These are phyloP conservation scores for Penicillium steckii DNA, from an alignment of 495 filamentous ascomycete genomes.

Conservation along the genomic window DNA sequence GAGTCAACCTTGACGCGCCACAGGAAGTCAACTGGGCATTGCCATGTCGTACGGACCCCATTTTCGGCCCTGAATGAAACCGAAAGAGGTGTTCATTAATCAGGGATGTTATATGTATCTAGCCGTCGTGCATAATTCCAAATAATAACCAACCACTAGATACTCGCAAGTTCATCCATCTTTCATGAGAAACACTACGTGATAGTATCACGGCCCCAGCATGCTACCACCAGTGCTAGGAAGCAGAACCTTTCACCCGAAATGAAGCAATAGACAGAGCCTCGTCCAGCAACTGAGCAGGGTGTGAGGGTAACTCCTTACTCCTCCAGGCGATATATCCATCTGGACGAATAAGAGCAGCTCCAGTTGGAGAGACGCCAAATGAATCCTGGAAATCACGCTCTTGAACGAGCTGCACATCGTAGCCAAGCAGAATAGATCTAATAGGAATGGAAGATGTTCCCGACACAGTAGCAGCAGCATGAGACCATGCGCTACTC, in stretches of 20 bases:
- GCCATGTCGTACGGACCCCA: no score
- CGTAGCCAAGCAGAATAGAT: constrained; percentile 12
- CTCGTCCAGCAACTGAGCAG: background rate
- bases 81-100: background rate
- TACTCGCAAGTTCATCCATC: no score
- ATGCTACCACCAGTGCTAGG: background rate
- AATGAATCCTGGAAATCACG: constrained; percentile 11
- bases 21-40: no score
- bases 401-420: constrained; percentile 3
- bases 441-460: background rate
- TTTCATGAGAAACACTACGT: no score
- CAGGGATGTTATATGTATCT: background rate
- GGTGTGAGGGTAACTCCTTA: constrained; percentile 4
- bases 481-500: constrained; percentile 9
- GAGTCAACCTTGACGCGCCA: no score
- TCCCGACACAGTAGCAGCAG: constrained; percentile 2
- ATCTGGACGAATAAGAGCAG: constrained; percentile 27
- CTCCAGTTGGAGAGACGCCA: constrained; percentile 19
- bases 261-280: constrained; percentile 8
- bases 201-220: no score
- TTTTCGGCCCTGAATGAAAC: background rate
- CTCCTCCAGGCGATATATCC: constrained; percentile 31
- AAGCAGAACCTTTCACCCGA: background rate
- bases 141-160: no score
- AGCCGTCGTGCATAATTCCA: background rate